Conservation (phyloP, 2,329 filamentous ascomycete species). For the Hypoxylon sp. region DNA sequence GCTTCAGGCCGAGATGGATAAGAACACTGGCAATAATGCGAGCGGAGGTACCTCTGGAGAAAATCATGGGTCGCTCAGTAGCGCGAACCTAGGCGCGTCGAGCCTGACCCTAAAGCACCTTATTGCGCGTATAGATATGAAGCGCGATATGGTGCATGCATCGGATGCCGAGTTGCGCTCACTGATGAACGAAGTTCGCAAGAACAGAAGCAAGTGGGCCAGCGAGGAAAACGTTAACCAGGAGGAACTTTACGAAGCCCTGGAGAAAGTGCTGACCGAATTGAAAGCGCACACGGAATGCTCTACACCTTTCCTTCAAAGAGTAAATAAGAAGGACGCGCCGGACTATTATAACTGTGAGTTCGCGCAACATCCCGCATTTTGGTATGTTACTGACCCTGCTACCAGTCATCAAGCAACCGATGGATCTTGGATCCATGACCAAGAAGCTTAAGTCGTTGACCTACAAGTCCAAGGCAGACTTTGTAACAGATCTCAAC, state of each 20-base stretch:
- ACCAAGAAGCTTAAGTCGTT: conserved; percentile 93
- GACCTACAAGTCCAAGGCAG: conserved; percentile 87
- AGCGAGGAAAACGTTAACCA: conserved; percentile 98
- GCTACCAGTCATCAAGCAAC: conserved; percentile 86
- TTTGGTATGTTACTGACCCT: conserved; percentile 31
- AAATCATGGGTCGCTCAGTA: conserved; percentile 90
- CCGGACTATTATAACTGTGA: conserved; percentile 94
- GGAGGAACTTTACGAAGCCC: conserved; percentile 95
- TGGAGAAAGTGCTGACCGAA: conserved; percentile 96
- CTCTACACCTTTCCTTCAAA: conserved; percentile 92
- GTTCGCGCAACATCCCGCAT: conserved; percentile 48
- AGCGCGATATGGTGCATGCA: conserved; percentile 88
- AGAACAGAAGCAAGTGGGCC: conserved; percentile 98
- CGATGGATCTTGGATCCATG: conserved; percentile 98
- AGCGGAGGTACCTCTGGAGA: conserved; percentile 64
- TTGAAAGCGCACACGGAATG: conserved; percentile 98
- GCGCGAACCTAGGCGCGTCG: conserved; percentile 92
- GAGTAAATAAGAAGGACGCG: conserved; percentile 96
- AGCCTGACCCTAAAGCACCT: conserved; percentile 97
- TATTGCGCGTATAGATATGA: conserved; percentile 93
- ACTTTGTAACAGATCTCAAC: conserved; percentile 93
- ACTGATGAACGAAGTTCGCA: conserved; percentile 96
- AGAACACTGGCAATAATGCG: conserved; percentile 65
- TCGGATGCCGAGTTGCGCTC: conserved; percentile 93
- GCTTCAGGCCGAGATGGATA: conserved; percentile 93